phyloP scores from a whole-genome alignment of 306 rosid genomes.

The Fagus crenata region DNA sequence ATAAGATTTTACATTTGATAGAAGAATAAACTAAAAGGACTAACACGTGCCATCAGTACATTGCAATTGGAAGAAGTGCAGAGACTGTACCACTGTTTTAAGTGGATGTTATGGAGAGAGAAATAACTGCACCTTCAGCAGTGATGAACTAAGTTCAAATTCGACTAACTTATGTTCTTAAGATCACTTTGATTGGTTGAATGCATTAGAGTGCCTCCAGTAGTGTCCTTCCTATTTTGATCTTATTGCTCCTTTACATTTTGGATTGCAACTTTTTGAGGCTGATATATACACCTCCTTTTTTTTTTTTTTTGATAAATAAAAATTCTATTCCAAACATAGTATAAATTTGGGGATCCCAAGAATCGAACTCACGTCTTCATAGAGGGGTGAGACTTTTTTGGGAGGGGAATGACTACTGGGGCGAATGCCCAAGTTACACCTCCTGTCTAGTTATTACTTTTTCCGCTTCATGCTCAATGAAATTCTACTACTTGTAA shows the following conservation, averaged over 20 bases:
- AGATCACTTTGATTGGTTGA: background rate
- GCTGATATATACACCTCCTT: background rate
- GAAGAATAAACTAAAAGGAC: background rate
- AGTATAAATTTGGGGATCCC: too few species aligned
- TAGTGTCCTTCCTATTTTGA: background rate
- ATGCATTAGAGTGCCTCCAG: background rate
- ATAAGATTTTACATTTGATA: background rate
- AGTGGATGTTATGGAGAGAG: background rate
- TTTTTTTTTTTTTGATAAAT: too few species aligned
- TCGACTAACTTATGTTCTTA: background rate
- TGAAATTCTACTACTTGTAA: background rate
- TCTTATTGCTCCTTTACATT: background rate
- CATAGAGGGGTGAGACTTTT: too few species aligned
- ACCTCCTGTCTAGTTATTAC: background rate
- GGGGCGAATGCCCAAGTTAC: too few species aligned
- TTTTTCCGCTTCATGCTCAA: background rate
- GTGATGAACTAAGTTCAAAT: background rate
- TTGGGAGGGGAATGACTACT: too few species aligned
- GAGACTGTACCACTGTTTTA: background rate
- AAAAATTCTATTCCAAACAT: too few species aligned
- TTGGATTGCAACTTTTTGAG: background rate
- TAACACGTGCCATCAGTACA: background rate
- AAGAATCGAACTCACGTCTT: too few species aligned
- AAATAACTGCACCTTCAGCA: background rate
- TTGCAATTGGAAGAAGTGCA: background rate